phyloP scores from a whole-genome alignment of 208 protist species.

The Crithidia fasciculata region DNA sequence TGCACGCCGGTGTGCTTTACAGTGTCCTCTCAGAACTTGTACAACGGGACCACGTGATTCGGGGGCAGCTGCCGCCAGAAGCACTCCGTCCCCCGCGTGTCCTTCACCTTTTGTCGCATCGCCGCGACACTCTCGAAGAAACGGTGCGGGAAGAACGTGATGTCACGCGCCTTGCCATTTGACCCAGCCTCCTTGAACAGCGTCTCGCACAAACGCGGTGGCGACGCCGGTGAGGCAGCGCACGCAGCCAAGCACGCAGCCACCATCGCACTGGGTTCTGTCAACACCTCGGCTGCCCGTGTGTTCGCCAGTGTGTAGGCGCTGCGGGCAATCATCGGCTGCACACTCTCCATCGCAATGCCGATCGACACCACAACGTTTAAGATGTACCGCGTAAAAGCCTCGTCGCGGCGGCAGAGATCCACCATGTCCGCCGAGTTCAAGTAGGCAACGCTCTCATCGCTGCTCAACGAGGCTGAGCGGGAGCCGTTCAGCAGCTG shows the following conservation, averaged over 20 bases:
- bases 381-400: constrained; percentile 45
- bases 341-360: constrained; percentile 47
- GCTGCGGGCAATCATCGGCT: constrained; percentile 41
- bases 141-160: constrained; percentile 40
- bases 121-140: constrained; percentile 38
- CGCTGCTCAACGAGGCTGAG: constrained; percentile 1
- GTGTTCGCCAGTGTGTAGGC: constrained; percentile 36
- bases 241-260: constrained; percentile 8
- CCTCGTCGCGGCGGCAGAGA: constrained; percentile 40
- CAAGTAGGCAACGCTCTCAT: constrained; percentile 1
- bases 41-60: constrained; percentile 39
- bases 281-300: constrained; percentile 32
- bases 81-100: constrained; percentile 12
- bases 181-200: not conserved
- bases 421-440: constrained; percentile 10
- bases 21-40: constrained; percentile 11
- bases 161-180: constrained; percentile 16
- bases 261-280: constrained; percentile 10
- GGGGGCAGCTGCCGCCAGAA: constrained; percentile 56
- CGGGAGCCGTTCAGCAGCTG: not conserved
- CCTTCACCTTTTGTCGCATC: constrained; percentile 17
- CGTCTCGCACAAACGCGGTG: constrained; percentile 12
- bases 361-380: constrained; percentile 57
- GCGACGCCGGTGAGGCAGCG: not conserved
- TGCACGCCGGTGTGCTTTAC: not conserved